Conservation (phyloP, 257 asterid species). For the Petunia axillaris region DNA sequence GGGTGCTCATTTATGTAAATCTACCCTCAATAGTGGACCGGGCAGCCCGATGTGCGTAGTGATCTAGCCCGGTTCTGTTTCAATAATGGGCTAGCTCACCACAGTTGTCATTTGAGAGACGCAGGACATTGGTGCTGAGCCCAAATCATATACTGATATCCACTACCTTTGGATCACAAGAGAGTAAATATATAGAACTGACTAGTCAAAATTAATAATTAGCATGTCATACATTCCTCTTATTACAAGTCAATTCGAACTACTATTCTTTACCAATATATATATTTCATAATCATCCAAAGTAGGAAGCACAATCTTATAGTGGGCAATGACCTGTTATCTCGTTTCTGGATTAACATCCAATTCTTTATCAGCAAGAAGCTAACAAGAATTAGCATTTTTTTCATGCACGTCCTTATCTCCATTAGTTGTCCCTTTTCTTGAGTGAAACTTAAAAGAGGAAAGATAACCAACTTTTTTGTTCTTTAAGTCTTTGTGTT, state of each 20-base stretch:
- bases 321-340: slow-evolving; percentile 19
- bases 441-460: not conserved
- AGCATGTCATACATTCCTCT: not conserved
- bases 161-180: not conserved
- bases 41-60: too few relatives aligned
- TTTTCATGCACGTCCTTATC: not conserved
- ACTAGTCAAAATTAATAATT: too few relatives aligned
- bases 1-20: too few relatives aligned
- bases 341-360: slow-evolving; percentile 22
- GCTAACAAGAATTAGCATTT: not conserved
- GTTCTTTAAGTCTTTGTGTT: not conserved
- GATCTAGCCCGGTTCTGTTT: too few relatives aligned
- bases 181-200: too few relatives aligned
- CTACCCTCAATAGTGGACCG: too few relatives aligned
- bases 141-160: too few relatives aligned
- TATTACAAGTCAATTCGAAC: not conserved
- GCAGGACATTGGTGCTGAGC: too few relatives aligned
- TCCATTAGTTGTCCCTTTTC: not conserved
- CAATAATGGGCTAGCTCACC: too few relatives aligned
- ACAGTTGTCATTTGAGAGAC: too few relatives aligned
- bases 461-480: not conserved
- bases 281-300: not conserved
- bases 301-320: not conserved
- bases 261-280: not conserved
- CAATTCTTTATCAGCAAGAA: not conserved